phyloP scores from a whole-genome alignment of 768 basidiomycete species.

The Phlegmacium glaucopus region DNA sequence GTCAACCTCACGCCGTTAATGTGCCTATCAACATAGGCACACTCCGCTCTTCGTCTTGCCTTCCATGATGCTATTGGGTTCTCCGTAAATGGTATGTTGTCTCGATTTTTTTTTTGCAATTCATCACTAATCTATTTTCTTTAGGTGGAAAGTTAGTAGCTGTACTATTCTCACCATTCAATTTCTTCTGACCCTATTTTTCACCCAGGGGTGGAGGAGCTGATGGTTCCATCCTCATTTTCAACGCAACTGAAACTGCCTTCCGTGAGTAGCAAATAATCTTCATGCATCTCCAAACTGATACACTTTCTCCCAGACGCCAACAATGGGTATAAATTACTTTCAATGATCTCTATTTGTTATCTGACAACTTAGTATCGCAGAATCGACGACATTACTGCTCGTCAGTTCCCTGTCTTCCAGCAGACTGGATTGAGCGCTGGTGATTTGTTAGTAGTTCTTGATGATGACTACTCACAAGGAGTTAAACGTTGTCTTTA shows the following conservation, averaged over 20 bases:
- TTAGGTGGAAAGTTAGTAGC: slow-evolving; percentile 13
- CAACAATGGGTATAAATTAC: slow-evolving; percentile 12
- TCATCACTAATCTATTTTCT: not conserved
- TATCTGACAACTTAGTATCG: not conserved
- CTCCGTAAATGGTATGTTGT: slow-evolving; percentile 2
- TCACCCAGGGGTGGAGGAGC: slow-evolving; percentile 22
- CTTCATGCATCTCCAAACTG: slow-evolving; percentile 9
- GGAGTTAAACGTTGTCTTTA: not conserved
- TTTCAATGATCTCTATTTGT: too few relatives aligned
- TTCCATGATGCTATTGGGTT: slow-evolving; percentile 21
- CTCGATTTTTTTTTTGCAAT: too few relatives aligned
- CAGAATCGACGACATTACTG: slow-evolving; percentile 16
- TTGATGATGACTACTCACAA: not conserved
- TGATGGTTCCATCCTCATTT: slow-evolving; percentile 25
- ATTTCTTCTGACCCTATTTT: not conserved
- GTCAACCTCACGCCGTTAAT: not conserved
- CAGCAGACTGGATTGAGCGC: slow-evolving; percentile 7
- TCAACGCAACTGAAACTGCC: slow-evolving; percentile 21
- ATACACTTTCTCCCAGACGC: slow-evolving; percentile 4
- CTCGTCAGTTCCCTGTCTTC: slow-evolving; percentile 15
- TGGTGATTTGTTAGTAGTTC: slow-evolving; percentile 16
- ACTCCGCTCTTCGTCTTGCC: slow-evolving; percentile 21
- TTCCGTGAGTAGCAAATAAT: slow-evolving; percentile 14
- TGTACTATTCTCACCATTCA: not conserved
- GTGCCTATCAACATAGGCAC: slow-evolving; percentile 1